Evolutionary conservation across 2,329 filamentous ascomycete species (phyloP).

Genomic region (Talaromyces funiculosus): DNA sequence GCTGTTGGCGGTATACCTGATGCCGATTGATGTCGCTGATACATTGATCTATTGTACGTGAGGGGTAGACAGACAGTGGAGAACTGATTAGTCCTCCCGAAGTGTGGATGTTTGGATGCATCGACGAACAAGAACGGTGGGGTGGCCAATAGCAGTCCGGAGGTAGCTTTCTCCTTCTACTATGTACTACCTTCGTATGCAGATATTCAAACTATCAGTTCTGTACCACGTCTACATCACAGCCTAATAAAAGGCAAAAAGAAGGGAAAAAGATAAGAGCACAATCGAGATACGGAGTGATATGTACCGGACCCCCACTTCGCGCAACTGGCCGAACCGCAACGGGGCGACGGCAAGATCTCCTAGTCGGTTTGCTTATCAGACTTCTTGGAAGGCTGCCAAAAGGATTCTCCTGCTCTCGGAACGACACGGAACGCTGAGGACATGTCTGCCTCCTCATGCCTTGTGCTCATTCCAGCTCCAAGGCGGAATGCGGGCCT

Average conservation of each 20-base stretch:
- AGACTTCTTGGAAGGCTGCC: not conserved
- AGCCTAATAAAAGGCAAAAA: not conserved
- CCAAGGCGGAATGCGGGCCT: not conserved
- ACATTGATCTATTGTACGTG: not conserved
- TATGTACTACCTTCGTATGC: not conserved
- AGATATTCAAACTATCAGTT: conserved; percentile 1
- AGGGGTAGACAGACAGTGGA: not conserved
- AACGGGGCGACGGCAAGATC: conserved; percentile 10
- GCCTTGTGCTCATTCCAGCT: not conserved
- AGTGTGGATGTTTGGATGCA: not conserved
- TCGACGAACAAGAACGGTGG: not conserved
- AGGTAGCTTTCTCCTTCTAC: not conserved
- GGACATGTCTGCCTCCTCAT: too few relatives aligned
- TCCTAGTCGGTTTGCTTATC: not conserved
- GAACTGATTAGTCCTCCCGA: not conserved
- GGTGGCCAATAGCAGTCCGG: not conserved
- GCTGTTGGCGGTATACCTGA: not conserved
- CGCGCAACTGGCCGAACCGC: conserved; percentile 14
- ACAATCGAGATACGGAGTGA: not conserved
- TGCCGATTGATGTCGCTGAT: not conserved
- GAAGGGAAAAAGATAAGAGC: not conserved
- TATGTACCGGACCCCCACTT: conserved; percentile 12
- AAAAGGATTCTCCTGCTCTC: not conserved
- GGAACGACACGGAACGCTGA: not conserved
- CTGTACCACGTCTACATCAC: not conserved